Evolutionary conservation across 1,284 basidiomycete species (phyloP), one percentile per base, ranked within the genome.

Genomic region (Trametes polyzona): DNA sequence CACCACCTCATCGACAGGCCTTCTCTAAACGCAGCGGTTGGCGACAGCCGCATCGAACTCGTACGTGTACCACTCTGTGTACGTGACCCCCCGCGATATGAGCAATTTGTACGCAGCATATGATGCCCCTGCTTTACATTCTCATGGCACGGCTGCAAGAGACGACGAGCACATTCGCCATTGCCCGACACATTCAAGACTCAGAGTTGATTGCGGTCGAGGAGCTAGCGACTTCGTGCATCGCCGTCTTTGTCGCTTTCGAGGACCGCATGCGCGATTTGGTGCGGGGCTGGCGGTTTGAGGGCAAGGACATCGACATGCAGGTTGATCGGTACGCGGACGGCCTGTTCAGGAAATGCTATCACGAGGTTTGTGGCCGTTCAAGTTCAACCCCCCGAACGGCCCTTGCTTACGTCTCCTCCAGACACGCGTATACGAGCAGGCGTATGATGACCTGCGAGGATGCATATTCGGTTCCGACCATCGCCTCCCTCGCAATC

Each of bases 241-340:
- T 62, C 39, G 54, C 55, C 1, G 47, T 49, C 23, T 62, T 48
- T 44, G 47, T 53, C 6, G 57, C 60, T 0, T 58, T 62, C 54
- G 47, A 62, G 30, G 36, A 50, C 17, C 60, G 60, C 39, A 62
- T 62, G 54, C 42, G 52, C 11, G 54, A 58, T 8, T 51, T 62
- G 9, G 40, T 62, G 12, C 29, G 60, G 2, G 47, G 57, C 32
- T 62, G 60, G 60, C 53, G 60, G 4, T 57, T 42, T 9, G 57
- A 62, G 32, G 54, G 60, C 21, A 57, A 48, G n/a, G 54, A 62
- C 33, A 48, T 62, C 27, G 36, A 42, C 21, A 40, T 51, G 50
- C 60, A 62, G 47, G 32, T 62, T n/a, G 61, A 47, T 7, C 57
- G 61, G 0, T 62, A 54, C 17, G 57, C 57, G 6, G 61, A 59